These are phyloP conservation scores for Annulohypoxylon nitens DNA, from an alignment of 495 filamentous ascomycete species.

Conservation along the genomic window DNA sequence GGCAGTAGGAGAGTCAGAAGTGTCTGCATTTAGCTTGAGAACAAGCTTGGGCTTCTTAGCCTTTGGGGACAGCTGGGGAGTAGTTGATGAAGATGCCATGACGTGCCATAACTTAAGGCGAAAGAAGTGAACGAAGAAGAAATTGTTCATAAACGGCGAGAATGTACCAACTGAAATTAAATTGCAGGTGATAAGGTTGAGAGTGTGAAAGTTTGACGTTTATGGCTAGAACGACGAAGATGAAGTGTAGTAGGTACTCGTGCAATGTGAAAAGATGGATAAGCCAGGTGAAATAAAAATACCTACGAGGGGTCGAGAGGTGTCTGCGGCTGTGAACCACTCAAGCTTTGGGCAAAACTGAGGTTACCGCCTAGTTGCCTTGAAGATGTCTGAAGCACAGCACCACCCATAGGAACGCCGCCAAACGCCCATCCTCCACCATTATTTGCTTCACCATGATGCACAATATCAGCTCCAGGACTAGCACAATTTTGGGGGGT, in stretches of 20 bases:
- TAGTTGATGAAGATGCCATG: neutral
- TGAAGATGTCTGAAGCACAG: conserved; percentile 60
- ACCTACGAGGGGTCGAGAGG: conserved; percentile 88
- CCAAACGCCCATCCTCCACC: conserved; percentile 82
- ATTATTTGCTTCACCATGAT: conserved; percentile 66
- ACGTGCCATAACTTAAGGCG: neutral
- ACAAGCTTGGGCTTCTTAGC: conserved; percentile 4
- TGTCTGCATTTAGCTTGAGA: neutral
- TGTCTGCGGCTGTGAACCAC: conserved; percentile 78
- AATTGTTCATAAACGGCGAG: neutral
- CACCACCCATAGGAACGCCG: conserved; percentile 75
- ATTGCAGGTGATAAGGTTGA: neutral
- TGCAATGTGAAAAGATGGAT: neutral
- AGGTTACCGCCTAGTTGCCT: conserved; percentile 72
- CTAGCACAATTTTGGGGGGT: conserved; percentile 13
- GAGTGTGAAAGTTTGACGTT: neutral
- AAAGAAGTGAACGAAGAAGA: neutral
- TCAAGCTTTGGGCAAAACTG: conserved; percentile 87
- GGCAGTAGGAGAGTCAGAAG: neutral
- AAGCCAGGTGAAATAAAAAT: conserved; percentile 28
- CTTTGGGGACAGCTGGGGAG: neutral
- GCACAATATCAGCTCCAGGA: conserved; percentile 51
- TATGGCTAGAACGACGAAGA: neutral
- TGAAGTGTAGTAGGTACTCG: neutral
- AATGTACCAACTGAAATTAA: neutral